Base-by-base conservation (phyloP, 139 green algal genomes). In the Micromonas commoda region DNA sequence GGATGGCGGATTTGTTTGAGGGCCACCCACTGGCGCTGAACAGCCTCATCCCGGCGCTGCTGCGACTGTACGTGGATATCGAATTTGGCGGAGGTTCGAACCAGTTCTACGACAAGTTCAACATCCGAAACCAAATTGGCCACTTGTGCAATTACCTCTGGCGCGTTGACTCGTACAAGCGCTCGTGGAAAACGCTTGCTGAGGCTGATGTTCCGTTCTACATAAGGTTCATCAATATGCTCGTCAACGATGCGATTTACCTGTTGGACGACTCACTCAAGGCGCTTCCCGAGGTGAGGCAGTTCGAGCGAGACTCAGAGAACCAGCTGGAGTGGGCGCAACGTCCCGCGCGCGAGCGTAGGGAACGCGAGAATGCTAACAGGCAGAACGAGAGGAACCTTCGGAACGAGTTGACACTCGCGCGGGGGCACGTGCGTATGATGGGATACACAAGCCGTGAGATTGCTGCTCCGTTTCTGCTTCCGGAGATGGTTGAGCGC, bases 21-120 rank as follows among this genome's bases (percentile, higher is more conserved):
- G 86, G 87, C 26, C 87, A 97, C 84, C 92, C 91, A 0, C 77
- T 93, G 28, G 88, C 95, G 19, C 54, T 93, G 31, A 24, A 85
- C 26, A 76, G 92, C 80, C 83, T 98, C 73, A 88, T 96, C 54
- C 86, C 87, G 16, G 84, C 84, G 65, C 82, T 98, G 52, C 61
- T 98, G n/a, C 64, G 77, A 69, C 83, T 98, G 61, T 98, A 97
- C 82, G 88, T 93, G 19, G 91, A 92, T 29, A 84, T 87, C 76
- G 83, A 88, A 70, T 84, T 84, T 63, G 84, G 78, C 0, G 85
- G 78, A 5, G 51, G n/a, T 39, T 39, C 35, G 77, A 89, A 78
- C 86, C 45, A 90, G 33, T 98, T 98, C 77, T 97, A 96, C 77
- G 89, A 93, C 31, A 98, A 98, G 86, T 98, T 97, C 86, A 90